These are phyloP conservation scores for Pulveroboletus sp. DNA, from an alignment of 1,284 basidiomycete genomes.

Conservation along the genomic window DNA sequence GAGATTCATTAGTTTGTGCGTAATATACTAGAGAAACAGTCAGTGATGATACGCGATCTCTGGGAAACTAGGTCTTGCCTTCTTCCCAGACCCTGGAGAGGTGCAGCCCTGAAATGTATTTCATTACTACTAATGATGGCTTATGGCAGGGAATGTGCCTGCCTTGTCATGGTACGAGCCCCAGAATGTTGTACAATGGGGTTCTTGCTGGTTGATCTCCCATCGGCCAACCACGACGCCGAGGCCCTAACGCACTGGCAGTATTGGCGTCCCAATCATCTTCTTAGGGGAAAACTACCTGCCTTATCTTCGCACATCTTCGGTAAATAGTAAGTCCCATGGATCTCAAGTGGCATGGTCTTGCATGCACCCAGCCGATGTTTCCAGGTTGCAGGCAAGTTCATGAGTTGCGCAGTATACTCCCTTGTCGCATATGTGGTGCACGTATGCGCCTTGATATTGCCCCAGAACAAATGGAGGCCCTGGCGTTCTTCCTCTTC, in stretches of 20 bases:
- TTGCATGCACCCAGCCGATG: constrained; percentile 25
- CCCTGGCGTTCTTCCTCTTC: constrained; percentile 29
- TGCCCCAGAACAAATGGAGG: constrained; percentile 24
- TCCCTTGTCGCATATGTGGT: constrained; percentile 27
- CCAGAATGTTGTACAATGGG: constrained; percentile 29
- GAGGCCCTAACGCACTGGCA: constrained; percentile 22
- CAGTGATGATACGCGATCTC: not conserved
- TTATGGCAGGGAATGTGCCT: not conserved
- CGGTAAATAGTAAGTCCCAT: constrained; percentile 25
- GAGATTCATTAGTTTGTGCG: constrained; percentile 26
- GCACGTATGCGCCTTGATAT: constrained; percentile 21
- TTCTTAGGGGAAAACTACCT: not conserved
- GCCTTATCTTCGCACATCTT: constrained; percentile 29
- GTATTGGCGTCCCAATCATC: not conserved
- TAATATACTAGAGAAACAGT: constrained; percentile 19
- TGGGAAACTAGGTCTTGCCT: constrained; percentile 2
- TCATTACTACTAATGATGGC: not conserved
- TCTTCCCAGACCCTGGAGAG: constrained; percentile 28
- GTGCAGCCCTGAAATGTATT: constrained; percentile 26
- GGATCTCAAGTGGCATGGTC: constrained; percentile 22
- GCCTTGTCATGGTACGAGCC: constrained; percentile 24
- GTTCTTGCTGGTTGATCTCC: constrained; percentile 24
- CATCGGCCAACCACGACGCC: constrained; percentile 25
- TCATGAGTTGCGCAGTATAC: constrained; percentile 28
- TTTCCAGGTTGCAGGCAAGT: constrained; percentile 21